Percentiles rank a stretch among this genome's conserved stretches.
Evolutionary conservation across 2,329 filamentous ascomycete genomes (phyloP).

Genomic region (Talaromyces marneffei): DNA sequence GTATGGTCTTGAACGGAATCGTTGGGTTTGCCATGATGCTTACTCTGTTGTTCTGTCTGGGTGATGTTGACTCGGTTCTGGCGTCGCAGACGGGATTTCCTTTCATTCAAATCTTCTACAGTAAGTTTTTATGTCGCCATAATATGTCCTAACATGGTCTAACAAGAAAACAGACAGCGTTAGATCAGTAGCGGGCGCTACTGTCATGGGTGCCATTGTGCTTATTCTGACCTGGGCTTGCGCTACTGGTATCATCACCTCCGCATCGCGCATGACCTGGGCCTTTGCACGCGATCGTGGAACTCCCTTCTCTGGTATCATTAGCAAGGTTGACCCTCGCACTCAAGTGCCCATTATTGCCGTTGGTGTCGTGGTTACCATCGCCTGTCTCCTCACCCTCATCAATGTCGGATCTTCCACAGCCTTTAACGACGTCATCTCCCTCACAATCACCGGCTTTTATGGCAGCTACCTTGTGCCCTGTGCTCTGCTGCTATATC

Average conservation of each 20-base stretch:
- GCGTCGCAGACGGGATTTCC: conserved; percentile 48
- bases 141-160: neutral
- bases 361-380: conserved; percentile 42
- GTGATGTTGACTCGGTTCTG: conserved; percentile 43
- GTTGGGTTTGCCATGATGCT: conserved; percentile 53
- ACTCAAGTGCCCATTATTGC: conserved; percentile 24
- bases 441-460: conserved; percentile 37
- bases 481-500: conserved; percentile 29
- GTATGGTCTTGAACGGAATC: conserved; percentile 47
- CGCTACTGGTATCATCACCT: conserved; percentile 22
- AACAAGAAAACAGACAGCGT: conserved; percentile 17
- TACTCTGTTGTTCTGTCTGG: conserved; percentile 51
- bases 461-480: conserved; percentile 34
- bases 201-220: conserved; percentile 23
- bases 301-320: conserved; percentile 33
- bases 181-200: conserved; percentile 19
- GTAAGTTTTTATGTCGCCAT: conserved; percentile 29
- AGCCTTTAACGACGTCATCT: conserved; percentile 42
- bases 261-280: conserved; percentile 45
- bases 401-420: conserved; percentile 49
- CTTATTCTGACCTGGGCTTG: conserved; percentile 23
- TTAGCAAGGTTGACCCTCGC: conserved; percentile 10
- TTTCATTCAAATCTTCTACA: conserved; percentile 54
- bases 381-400: conserved; percentile 43
- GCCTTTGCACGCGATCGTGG: conserved; percentile 46